Percentiles rank a stretch among this genome's conserved stretches.
phyloP scores from a whole-genome alignment of 2,329 filamentous ascomycete genomes.

The Beauveria bassiana region DNA sequence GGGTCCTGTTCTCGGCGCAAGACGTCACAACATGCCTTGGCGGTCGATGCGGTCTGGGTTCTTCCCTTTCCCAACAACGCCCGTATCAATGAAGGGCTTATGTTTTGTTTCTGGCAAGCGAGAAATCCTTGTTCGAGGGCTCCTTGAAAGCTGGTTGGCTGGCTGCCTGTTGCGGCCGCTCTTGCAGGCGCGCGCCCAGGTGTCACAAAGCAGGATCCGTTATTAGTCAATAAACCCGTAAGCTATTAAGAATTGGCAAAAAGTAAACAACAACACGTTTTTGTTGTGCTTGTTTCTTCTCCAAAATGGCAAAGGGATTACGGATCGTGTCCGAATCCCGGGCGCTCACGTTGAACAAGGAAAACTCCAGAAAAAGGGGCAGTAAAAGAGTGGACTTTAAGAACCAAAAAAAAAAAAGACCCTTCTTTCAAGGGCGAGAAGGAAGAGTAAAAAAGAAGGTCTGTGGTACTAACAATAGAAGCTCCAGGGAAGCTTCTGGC shows the following conservation, averaged over 20 bases:
- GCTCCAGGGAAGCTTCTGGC: slow-evolving; percentile 5
- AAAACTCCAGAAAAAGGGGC: too few species aligned
- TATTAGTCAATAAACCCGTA: neutral
- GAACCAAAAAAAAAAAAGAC: neutral
- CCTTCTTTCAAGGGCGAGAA: neutral
- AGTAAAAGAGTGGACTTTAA: neutral
- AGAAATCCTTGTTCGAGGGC: neutral
- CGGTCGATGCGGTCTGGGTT: neutral
- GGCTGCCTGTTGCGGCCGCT: too few species aligned
- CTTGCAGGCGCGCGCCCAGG: neutral
- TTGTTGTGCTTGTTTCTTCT: neutral
- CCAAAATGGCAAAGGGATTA: neutral
- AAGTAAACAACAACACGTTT: neutral
- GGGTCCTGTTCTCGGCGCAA: neutral
- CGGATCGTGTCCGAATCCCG: neutral
- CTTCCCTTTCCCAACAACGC: too few species aligned
- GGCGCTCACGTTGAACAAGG: too few species aligned
- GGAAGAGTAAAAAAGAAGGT: neutral
- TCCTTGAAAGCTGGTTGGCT: too few species aligned
- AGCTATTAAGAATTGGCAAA: neutral
- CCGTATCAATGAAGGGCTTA: neutral
- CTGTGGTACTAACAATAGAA: slow-evolving; percentile 2
- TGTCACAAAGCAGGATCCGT: neutral
- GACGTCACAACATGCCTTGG: neutral
- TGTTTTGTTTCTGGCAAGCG: neutral